A percentile compares a stretch with the other conserved stretches of the same genome.
phyloP scores from a whole-genome alignment of 2,329 filamentous ascomycete genomes.

The Hypoxylon sp. region DNA sequence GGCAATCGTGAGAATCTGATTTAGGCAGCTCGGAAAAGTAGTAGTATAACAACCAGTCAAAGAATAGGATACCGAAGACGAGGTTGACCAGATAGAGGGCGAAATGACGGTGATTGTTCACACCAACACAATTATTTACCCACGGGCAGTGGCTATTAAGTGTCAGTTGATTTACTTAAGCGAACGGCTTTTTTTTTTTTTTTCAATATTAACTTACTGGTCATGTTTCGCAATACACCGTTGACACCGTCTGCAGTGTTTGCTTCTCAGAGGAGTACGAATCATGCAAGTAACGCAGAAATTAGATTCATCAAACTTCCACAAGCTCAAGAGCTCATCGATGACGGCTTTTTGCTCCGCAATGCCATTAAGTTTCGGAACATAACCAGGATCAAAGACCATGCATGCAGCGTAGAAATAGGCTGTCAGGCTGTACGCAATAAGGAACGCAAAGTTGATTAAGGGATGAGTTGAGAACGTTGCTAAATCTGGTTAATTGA shows the following conservation, averaged over 20 bases:
- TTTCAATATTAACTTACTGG: slow-evolving; percentile 75
- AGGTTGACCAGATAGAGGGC: slow-evolving; percentile 88
- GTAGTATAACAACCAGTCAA: slow-evolving; percentile 79
- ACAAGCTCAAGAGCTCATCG: slow-evolving; percentile 84
- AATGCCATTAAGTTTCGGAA: slow-evolving; percentile 90
- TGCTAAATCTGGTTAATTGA: slow-evolving; percentile 61
- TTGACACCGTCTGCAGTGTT: slow-evolving; percentile 92
- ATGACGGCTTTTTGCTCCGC: slow-evolving; percentile 92
- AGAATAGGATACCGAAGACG: slow-evolving; percentile 79
- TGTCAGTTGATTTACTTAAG: slow-evolving; percentile 45
- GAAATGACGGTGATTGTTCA: slow-evolving; percentile 97
- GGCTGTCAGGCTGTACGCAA: slow-evolving; percentile 74
- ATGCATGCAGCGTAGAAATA: slow-evolving; percentile 94
- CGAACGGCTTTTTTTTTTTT: background rate
- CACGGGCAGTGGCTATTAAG: slow-evolving; percentile 87
- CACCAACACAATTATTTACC: slow-evolving; percentile 95
- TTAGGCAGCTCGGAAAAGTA: slow-evolving; percentile 76
- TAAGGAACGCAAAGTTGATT: slow-evolving; percentile 81
- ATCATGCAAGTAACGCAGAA: slow-evolving; percentile 98
- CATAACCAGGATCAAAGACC: slow-evolving; percentile 90
- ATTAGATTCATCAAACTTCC: slow-evolving; percentile 94
- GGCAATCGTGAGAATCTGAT: slow-evolving; percentile 73
- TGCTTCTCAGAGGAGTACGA: slow-evolving; percentile 90
- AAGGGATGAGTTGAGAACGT: slow-evolving; percentile 78
- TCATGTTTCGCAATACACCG: slow-evolving; percentile 97